Evolutionary conservation across 2,329 filamentous ascomycete species (phyloP).

Genomic region (Neofusicoccum parvum): DNA sequence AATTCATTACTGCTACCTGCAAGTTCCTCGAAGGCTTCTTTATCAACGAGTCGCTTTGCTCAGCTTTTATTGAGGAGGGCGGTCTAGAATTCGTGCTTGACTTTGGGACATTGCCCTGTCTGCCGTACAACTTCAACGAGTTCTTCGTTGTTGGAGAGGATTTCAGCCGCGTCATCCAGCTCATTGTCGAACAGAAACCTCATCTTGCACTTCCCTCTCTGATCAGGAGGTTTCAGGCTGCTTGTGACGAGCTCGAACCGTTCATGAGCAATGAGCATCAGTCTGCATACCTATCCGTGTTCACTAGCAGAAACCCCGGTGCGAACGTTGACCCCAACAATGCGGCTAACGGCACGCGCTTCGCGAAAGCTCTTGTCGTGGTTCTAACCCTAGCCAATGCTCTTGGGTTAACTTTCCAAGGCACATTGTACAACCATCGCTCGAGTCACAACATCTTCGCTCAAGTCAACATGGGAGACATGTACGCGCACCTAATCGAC

Average conservation of each 20-base stretch:
- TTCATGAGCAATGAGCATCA: conserved; percentile 28
- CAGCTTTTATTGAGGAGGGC: conserved; percentile 73
- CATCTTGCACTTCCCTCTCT: conserved; percentile 81
- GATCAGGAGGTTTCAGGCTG: conserved; percentile 70
- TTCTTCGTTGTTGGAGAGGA: conserved; percentile 59
- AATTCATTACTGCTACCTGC: conserved; percentile 74
- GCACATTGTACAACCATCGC: conserved; percentile 64
- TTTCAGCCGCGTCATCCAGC: conserved; percentile 72
- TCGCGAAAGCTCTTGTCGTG: conserved; percentile 76
- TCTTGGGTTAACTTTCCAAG: conserved; percentile 72
- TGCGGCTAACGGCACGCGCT: conserved; percentile 66
- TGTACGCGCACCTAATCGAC: conserved; percentile 73
- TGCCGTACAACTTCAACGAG: conserved; percentile 73
- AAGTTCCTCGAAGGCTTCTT: conserved; percentile 80
- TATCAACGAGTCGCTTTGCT: conserved; percentile 71
- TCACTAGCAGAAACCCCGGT: conserved; percentile 4
- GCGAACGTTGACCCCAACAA: conserved; percentile 31
- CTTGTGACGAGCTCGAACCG: conserved; percentile 65
- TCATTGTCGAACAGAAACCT: conserved; percentile 78
- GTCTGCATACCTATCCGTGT: conserved; percentile 17
- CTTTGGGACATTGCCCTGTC: conserved; percentile 77
- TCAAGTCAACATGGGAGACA: conserved; percentile 80
- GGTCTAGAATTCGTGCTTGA: conserved; percentile 85
- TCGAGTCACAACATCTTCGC: conserved; percentile 67
- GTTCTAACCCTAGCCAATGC: conserved; percentile 76